Evolutionary conservation across 345 rosid species (phyloP), one percentile per base, ranked within the genome.

Genomic region (Boechera retrofracta): DNA sequence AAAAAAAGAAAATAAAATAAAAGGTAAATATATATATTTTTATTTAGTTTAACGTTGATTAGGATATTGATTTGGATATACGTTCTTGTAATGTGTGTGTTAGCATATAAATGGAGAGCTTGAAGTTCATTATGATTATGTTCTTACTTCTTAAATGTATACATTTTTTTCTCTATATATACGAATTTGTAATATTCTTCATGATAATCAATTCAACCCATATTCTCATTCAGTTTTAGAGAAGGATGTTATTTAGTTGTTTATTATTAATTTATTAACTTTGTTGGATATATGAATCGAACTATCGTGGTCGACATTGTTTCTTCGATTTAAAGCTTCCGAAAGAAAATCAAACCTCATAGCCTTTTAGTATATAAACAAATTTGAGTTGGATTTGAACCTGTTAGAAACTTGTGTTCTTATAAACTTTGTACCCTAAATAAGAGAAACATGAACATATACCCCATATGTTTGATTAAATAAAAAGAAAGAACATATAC

Each of bases 11-110:
- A 47, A 12, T 2, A 57, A 65, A 49, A 64, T 5, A 36, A 38
- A 78, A 59, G 80, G 71, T 77, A 77, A 45, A 69, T 29, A 68
- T 59, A 3, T 56, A 41, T 69, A 7, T 7, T 26, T 53, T 77
- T 56, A 35, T 8, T 15, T 44, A 42, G 4, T 29, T n/a, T 36
- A 71, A 47, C 32, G 45, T 47, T 64, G n/a, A 67, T 16, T 39
- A 75, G 63, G 74, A 67, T 47, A 29, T 5, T 67, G 60, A 56
- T 47, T 42, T 57, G 16, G 15, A 57, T 72, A 57, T 72, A 38
- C 2, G 26, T 63, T 63, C 49, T 45, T 54, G 76, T 48, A 56
- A 64, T 64, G 12, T 44, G 44, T 71, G 72, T 41, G 44, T 41
- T 36, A 56, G 63, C 36, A 67, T 39, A 76, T 60, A 71, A 57